Base-by-base conservation (phyloP, 805 yeast species). In the Isabelozyma rhagii region DNA sequence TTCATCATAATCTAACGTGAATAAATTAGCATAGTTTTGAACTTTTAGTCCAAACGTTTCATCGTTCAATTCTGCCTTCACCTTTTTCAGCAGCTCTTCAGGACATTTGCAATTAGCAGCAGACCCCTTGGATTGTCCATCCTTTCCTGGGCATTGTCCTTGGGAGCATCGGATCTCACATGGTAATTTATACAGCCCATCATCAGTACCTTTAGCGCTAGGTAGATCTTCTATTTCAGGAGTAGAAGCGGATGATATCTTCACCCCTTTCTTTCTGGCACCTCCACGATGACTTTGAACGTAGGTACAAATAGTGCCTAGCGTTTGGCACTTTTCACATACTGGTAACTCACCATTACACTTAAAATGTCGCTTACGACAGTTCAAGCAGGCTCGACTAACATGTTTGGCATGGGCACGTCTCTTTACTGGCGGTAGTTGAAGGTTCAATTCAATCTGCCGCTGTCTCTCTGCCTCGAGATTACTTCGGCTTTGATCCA, bases 261-360 rank as follows among this genome's bases (percentile, higher is more conserved):
- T 52, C 18, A 74, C 73, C 13, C 83, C 83, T 55, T 75, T 79
- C 54, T 68, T 76, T 43, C 84, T 61, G 7, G 82, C 74, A 1
- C 84, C 84, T 39, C 84, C 84, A 51, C 84, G 61, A 42, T 78
- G 72, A 51, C 81, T 75, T 56, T 75, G 77, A 5, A 79, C 83
- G 54, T 77, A 79, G 1, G 69, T 70, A 49, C 84, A 79, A 0
- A 61, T 69, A 49, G 66, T 67, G 14, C 61, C 56, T 4, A 59
- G 44, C 47, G 64, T 64, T 3, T 47, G 51, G 52, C 84, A 79
- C 45, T 80, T 60, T 7, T 64, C 59, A 58, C 84, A 79, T 11
- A 54, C 55, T 1, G 84, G 83, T 8, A 67, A 65, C 21, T 59
- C 61, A 0, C 83, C 83, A 50, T 75, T 79, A 55, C 84, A 79